Conservation (phyloP, 2,329 filamentous ascomycete genomes). For the Fusarium albidum region DNA sequence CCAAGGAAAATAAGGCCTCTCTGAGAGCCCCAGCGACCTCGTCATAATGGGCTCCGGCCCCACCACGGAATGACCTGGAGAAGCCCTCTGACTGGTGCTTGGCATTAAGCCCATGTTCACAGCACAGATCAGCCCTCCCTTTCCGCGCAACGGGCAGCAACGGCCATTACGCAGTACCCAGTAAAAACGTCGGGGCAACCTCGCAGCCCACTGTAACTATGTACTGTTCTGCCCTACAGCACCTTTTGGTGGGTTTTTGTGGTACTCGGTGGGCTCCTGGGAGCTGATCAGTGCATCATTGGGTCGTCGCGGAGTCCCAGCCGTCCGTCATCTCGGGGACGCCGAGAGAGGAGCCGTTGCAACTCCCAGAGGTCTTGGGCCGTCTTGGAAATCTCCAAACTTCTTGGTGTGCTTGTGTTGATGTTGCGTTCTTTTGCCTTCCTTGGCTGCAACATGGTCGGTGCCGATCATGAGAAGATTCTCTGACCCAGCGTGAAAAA, state of each 20-base stretch:
- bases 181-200: conserved; percentile 22
- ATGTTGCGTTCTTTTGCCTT: conserved; percentile 19
- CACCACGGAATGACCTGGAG: conserved; percentile 29
- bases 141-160: not conserved
- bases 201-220: conserved; percentile 24
- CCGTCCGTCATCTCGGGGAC: conserved; percentile 25
- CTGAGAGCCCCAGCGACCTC: conserved; percentile 18
- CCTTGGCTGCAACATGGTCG: conserved; percentile 25
- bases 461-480: conserved; percentile 8
- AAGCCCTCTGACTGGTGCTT: conserved; percentile 29
- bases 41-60: conserved; percentile 27
- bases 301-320: not conserved
- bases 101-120: conserved; percentile 19
- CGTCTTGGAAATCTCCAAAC: not conserved
- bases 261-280: not conserved
- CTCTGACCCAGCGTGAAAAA: not conserved
- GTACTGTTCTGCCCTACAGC: conserved; percentile 31
- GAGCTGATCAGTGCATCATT: not conserved
- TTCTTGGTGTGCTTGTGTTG: conserved; percentile 14
- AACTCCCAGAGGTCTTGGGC: not conserved
- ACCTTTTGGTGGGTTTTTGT: not conserved
- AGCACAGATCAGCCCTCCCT: not conserved
- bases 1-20: conserved; percentile 25
- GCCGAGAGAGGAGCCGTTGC: conserved; percentile 13
- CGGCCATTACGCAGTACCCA: conserved; percentile 13